Conservation (phyloP, 306 rosid genomes). For the Acacia acuminata region DNA sequence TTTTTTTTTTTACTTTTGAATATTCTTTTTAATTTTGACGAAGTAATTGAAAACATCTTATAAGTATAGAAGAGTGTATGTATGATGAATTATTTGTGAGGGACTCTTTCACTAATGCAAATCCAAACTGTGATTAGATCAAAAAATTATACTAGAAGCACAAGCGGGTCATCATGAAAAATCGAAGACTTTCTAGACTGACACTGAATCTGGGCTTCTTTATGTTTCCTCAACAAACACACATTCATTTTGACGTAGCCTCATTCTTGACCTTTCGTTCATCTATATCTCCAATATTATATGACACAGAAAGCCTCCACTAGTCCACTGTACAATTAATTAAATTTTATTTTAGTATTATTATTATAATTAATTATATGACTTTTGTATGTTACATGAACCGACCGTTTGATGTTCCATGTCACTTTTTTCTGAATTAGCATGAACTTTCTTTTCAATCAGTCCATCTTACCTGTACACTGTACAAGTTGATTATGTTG, state of each 20-base stretch:
- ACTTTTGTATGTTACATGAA: background rate
- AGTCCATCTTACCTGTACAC: background rate
- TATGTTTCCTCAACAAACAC: background rate
- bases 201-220: conserved; percentile 4
- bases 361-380: background rate
- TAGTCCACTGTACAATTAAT: background rate
- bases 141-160: background rate
- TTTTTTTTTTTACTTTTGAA: too few relatives aligned
- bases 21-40: too few relatives aligned
- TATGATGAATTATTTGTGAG: background rate
- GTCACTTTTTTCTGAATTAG: background rate
- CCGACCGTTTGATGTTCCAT: background rate
- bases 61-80: too few relatives aligned
- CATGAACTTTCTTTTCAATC: conserved; percentile 4
- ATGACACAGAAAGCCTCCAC: background rate
- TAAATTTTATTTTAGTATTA: background rate
- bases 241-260: background rate
- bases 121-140: background rate
- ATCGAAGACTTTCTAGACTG: background rate
- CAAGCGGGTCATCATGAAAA: background rate
- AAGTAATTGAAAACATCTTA: too few relatives aligned
- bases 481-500: background rate
- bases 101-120: background rate
- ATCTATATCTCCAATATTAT: background rate
- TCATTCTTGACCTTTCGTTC: background rate